phyloP scores from a whole-genome alignment of 2,329 filamentous ascomycete species.

The Trichoderma harzianum region DNA sequence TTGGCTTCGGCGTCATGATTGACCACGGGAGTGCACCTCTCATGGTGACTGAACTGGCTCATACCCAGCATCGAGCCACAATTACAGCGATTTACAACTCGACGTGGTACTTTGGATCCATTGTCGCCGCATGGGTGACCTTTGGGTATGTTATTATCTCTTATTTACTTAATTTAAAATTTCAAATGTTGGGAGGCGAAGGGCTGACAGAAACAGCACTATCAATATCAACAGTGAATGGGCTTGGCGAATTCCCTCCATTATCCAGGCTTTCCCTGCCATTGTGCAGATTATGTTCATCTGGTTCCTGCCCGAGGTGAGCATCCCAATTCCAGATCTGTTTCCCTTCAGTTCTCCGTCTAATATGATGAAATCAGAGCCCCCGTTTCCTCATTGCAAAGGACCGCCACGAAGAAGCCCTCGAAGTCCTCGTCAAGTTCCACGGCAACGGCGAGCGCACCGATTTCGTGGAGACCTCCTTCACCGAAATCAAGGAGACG shows the following conservation, averaged over 20 bases:
- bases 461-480: conserved; percentile 3
- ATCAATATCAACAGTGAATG: conserved; percentile 51
- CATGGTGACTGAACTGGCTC: conserved; percentile 63
- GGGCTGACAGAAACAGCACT: not conserved
- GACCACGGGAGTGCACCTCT: conserved; percentile 62
- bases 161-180: not conserved
- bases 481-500: conserved; percentile 13
- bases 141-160: not conserved
- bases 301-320: conserved; percentile 60
- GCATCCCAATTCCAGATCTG: not conserved
- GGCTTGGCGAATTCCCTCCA: conserved; percentile 64
- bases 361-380: not conserved
- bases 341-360: not conserved
- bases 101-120: conserved; percentile 45
- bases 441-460: conserved; percentile 27
- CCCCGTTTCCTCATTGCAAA: conserved; percentile 32
- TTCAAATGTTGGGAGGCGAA: not conserved
- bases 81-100: conserved; percentile 67
- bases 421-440: conserved; percentile 36
- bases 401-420: conserved; percentile 34
- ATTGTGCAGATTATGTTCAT: conserved; percentile 62
- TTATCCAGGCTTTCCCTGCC: conserved; percentile 62
- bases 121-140: conserved; percentile 13
- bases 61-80: conserved; percentile 64
- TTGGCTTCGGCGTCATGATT: conserved; percentile 65